Evolutionary conservation across 2,329 filamentous ascomycete genomes (phyloP).

Genomic region (Didymella pinodella): DNA sequence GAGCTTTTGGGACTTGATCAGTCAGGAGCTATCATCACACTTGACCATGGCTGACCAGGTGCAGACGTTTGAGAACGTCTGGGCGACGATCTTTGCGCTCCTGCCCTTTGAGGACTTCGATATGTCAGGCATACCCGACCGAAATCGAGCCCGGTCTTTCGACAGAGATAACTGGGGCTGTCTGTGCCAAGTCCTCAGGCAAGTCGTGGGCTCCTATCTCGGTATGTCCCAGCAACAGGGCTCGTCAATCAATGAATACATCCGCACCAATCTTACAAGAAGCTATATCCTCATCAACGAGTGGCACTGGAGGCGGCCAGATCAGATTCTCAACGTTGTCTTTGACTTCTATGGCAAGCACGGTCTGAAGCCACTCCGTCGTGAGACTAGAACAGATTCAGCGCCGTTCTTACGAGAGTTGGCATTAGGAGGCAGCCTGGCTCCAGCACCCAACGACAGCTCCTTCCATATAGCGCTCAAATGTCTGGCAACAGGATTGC

Average conservation of each 20-base stretch:
- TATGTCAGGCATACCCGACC: slow-evolving; percentile 55
- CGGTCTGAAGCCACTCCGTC: slow-evolving; percentile 59
- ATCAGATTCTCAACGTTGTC: slow-evolving; percentile 60
- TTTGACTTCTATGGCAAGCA: slow-evolving; percentile 69
- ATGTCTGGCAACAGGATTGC: slow-evolving; percentile 60
- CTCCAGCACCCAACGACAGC: slow-evolving; percentile 58
- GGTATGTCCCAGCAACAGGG: slow-evolving; percentile 49
- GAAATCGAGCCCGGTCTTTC: slow-evolving; percentile 52
- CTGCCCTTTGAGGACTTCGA: slow-evolving; percentile 65
- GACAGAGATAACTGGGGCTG: slow-evolving; percentile 60
- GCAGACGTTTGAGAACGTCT: slow-evolving; percentile 47
- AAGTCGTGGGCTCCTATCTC: slow-evolving; percentile 58
- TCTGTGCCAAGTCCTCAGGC: slow-evolving; percentile 56
- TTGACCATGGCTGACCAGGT: slow-evolving; percentile 36
- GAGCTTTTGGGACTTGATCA: slow-evolving; percentile 57
- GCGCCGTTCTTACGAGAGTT: slow-evolving; percentile 63
- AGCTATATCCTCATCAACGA: slow-evolving; percentile 61
- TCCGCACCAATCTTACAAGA: slow-evolving; percentile 60
- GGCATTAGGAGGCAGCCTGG: slow-evolving; percentile 53
- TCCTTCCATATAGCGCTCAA: slow-evolving; percentile 69
- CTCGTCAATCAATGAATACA: slow-evolving; percentile 63
- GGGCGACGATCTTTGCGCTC: slow-evolving; percentile 59
- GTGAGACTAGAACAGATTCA: slow-evolving; percentile 62
- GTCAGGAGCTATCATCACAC: slow-evolving; percentile 41
- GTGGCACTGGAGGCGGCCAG: slow-evolving; percentile 67